Evolutionary conservation across 2,329 filamentous ascomycete species (phyloP).

Genomic region (Alternaria infectoria): DNA sequence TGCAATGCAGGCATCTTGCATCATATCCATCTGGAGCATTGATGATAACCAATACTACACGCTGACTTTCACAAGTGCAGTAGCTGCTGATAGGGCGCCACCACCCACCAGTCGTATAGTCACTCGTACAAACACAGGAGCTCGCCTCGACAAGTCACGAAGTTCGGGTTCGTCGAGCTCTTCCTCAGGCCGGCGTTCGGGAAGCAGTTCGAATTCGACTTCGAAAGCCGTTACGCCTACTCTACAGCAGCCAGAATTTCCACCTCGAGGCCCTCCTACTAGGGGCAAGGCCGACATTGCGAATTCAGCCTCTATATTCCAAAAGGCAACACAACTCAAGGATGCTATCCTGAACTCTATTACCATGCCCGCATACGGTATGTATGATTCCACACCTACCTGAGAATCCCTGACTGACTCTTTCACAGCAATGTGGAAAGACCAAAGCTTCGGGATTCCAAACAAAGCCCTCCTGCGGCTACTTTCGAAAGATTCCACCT

Average conservation of each 20-base stretch:
- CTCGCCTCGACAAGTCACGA: constrained; percentile 39
- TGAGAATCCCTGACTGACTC: not conserved
- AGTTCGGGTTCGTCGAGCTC: constrained; percentile 52
- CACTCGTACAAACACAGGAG: constrained; percentile 47
- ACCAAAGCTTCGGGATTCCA: constrained; percentile 74
- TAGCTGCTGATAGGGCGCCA: constrained; percentile 19
- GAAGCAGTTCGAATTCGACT: constrained; percentile 39
- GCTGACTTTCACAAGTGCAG: constrained; percentile 72
- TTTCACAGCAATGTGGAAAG: constrained; percentile 73
- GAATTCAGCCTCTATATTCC: constrained; percentile 68
- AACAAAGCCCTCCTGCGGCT: constrained; percentile 67
- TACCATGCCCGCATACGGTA: constrained; percentile 71
- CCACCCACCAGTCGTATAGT: constrained; percentile 50
- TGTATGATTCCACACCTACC: constrained; percentile 2
- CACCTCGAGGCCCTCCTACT: constrained; percentile 70
- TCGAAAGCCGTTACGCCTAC: constrained; percentile 59
- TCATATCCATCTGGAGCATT: constrained; percentile 76
- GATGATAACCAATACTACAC: constrained; percentile 73
- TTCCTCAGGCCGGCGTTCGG: constrained; percentile 43
- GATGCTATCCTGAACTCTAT: constrained; percentile 79
- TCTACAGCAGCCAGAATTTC: constrained; percentile 66
- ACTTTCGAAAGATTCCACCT: constrained; percentile 47
- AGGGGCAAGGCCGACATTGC: constrained; percentile 56
- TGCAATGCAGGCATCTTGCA: constrained; percentile 72
- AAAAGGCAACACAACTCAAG: constrained; percentile 77